Evolutionary conservation across 805 yeast genomes (phyloP).

Genomic region (Wickerhamomyces alni): DNA sequence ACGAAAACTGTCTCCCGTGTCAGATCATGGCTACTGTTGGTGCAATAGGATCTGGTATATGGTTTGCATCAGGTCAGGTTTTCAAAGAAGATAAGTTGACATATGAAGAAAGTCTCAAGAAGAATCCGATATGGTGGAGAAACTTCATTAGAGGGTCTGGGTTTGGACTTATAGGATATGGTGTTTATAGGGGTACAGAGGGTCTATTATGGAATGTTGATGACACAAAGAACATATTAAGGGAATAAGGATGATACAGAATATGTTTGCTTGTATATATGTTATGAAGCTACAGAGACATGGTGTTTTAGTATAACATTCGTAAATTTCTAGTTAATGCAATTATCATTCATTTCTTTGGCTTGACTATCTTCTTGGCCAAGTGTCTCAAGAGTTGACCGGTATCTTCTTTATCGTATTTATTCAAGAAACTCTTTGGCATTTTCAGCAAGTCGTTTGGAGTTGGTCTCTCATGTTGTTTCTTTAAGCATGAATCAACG

Average conservation of each 20-base stretch:
- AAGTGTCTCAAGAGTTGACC: constrained; percentile 34
- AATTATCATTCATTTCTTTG: constrained; percentile 7
- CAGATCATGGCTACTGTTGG: constrained; percentile 58
- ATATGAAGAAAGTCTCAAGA: constrained; percentile 26
- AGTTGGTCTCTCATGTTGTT: constrained; percentile 58
- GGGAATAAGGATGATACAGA: background rate
- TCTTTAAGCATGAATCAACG: constrained; percentile 69
- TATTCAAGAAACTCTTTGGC: constrained; percentile 26
- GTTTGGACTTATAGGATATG: constrained; percentile 46
- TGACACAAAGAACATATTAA: background rate
- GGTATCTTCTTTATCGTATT: constrained; percentile 27
- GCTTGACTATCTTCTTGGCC: constrained; percentile 34
- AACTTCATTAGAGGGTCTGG: constrained; percentile 48
- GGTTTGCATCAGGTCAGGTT: constrained; percentile 50
- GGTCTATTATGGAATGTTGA: constrained; percentile 46
- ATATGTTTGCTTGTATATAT: too few relatives aligned
- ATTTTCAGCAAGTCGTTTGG: constrained; percentile 59
- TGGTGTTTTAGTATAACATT: too few relatives aligned
- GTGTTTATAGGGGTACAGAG: constrained; percentile 58
- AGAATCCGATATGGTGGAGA: constrained; percentile 60
- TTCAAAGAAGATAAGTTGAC: constrained; percentile 38
- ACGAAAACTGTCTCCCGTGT: constrained; percentile 60
- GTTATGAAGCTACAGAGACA: too few relatives aligned
- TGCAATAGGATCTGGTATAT: constrained; percentile 55
- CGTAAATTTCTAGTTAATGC: background rate